Percentiles rank a stretch among this genome's conserved stretches.
These are phyloP conservation scores for Krasilnikovozyma curviuscula DNA, from an alignment of 768 basidiomycete genomes.

Conservation along the genomic window DNA sequence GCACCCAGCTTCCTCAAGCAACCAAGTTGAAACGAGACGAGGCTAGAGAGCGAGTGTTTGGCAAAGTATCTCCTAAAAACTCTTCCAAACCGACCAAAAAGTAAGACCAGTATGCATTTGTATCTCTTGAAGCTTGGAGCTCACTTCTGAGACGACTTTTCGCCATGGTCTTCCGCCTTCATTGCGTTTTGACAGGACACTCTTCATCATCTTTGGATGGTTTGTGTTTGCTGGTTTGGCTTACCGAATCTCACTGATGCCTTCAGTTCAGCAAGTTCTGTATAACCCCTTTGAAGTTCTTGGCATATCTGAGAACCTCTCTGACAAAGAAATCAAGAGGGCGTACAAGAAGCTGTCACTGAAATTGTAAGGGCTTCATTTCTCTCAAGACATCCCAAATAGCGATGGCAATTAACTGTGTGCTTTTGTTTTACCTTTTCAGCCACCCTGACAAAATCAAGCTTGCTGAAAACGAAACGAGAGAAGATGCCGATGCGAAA, in stretches of 20 bases:
- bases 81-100: too few relatives aligned
- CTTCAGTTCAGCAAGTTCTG: constrained; percentile 40
- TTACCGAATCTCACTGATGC: constrained; percentile 42
- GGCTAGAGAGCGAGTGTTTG: too few relatives aligned
- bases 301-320: constrained; percentile 36
- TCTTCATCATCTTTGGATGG: constrained; percentile 56
- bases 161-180: too few relatives aligned
- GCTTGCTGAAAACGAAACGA: constrained; percentile 57
- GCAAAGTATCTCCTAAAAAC: too few relatives aligned
- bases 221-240: constrained; percentile 43
- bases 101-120: not conserved
- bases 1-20: too few relatives aligned
- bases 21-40: too few relatives aligned
- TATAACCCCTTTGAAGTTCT: constrained; percentile 94
- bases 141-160: too few relatives aligned
- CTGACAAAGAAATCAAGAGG: constrained; percentile 81
- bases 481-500: constrained; percentile 62
- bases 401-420: too few relatives aligned
- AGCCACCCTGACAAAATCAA: constrained; percentile 97
- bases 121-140: too few relatives aligned
- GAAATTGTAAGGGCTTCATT: constrained; percentile 42
- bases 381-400: not conserved
- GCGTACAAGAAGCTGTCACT: constrained; percentile 83
- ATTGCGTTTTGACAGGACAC: constrained; percentile 31
- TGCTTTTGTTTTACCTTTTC: not conserved